These are phyloP conservation scores for Chaetoceros muelleri DNA, from an alignment of 108 stramenopile genomes.

Conservation along the genomic window DNA sequence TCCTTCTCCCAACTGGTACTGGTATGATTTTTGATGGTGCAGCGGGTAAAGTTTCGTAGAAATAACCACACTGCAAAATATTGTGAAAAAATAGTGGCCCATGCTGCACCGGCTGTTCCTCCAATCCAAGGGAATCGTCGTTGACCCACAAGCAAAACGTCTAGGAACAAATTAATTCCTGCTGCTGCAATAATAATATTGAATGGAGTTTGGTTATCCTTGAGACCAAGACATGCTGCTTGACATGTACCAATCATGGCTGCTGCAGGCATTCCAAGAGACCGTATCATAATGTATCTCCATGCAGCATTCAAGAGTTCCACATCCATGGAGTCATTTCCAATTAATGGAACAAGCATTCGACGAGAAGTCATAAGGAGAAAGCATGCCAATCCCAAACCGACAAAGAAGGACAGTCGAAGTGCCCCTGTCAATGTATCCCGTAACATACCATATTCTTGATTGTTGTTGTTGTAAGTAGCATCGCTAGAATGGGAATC, in stretches of 20 bases:
- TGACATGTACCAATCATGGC: constrained; percentile 69
- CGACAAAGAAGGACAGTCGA: constrained; percentile 58
- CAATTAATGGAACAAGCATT: constrained; percentile 51
- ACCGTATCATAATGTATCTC: constrained; percentile 72
- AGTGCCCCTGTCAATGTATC: constrained; percentile 52
- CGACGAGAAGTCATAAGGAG: constrained; percentile 31
- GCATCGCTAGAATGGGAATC: neutral
- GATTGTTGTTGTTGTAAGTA: too few relatives aligned
- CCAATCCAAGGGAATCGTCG: constrained; percentile 36
- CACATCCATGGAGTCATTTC: constrained; percentile 50
- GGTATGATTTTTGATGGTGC: constrained; percentile 3
- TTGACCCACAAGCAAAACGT: constrained; percentile 49
- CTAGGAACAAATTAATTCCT: constrained; percentile 62
- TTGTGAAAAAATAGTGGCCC: constrained; percentile 81
- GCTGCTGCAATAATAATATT: constrained; percentile 68
- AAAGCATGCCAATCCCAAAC: constrained; percentile 33
- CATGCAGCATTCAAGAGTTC: constrained; percentile 54
- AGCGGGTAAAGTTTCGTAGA: constrained; percentile 28
- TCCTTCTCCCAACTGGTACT: constrained; percentile 49
- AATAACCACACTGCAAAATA: constrained; percentile 64
- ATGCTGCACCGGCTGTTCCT: constrained; percentile 78
- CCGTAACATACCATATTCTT: too few relatives aligned
- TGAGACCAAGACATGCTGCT: constrained; percentile 65
- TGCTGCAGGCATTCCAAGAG: constrained; percentile 77
- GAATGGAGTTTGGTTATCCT: constrained; percentile 66